These are phyloP conservation scores for Phragmites australis DNA, from an alignment of 176 grass and related monocot species.

Conservation along the genomic window DNA sequence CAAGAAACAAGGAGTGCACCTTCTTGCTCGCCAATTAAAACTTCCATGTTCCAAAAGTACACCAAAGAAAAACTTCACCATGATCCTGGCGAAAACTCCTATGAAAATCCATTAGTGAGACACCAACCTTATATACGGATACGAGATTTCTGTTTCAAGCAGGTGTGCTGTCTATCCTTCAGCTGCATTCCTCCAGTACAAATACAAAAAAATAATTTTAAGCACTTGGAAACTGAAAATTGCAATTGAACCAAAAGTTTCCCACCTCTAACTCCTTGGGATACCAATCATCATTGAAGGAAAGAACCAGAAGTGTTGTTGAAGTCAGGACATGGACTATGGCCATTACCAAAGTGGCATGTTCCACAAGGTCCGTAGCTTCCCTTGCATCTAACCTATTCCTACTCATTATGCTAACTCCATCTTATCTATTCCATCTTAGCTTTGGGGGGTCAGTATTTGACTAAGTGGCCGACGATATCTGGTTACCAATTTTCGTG, in stretches of 20 bases:
- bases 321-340: neutral
- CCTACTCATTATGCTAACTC: slow-evolving; percentile 43
- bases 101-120: neutral
- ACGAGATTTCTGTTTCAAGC: neutral
- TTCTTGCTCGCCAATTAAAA: neutral
- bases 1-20: neutral
- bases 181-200: neutral
- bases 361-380: neutral
- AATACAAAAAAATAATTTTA: neutral
- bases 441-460: too few relatives aligned
- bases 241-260: slow-evolving; percentile 1
- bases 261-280: neutral
- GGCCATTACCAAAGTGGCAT: neutral
- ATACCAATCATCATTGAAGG: neutral
- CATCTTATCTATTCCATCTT: too few relatives aligned
- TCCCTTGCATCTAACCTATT: slow-evolving; percentile 31
- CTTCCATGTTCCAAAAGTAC: slow-evolving; percentile 22
- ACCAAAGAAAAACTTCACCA: neutral
- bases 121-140: neutral
- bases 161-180: neutral
- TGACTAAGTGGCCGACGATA: too few relatives aligned
- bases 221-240: neutral
- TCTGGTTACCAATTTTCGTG: too few relatives aligned
- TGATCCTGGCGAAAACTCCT: neutral
- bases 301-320: neutral